Evolutionary conservation across 2,329 filamentous ascomycete species (phyloP).

Genomic region (Calonectria pauciramosa): DNA sequence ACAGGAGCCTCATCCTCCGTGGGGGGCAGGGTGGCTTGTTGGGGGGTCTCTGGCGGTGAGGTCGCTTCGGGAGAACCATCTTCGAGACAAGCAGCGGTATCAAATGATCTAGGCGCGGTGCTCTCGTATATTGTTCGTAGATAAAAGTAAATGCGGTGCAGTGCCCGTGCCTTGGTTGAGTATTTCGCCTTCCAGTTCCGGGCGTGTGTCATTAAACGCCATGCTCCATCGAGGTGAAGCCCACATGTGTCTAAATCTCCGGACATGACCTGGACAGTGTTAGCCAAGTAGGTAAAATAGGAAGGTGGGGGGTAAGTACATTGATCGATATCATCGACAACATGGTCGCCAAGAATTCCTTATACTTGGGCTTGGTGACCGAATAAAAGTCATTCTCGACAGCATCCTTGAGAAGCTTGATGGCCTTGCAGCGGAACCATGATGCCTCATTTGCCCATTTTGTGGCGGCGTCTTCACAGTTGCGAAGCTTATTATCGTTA

Average conservation of each 20-base stretch:
- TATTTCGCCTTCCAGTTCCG: slow-evolving; percentile 35
- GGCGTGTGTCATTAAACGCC: slow-evolving; percentile 36
- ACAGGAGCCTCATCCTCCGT: slow-evolving; percentile 11
- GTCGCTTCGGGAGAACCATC: neutral
- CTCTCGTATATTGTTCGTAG: slow-evolving; percentile 42
- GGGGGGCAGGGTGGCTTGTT: neutral
- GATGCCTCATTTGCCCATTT: slow-evolving; percentile 37
- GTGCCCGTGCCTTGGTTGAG: slow-evolving; percentile 32
- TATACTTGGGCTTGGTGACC: slow-evolving; percentile 40
- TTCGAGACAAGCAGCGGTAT: neutral
- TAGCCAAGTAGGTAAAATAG: neutral
- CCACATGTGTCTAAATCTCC: slow-evolving; percentile 42
- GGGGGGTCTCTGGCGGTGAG: neutral
- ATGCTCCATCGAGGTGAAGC: slow-evolving; percentile 40
- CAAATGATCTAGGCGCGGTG: slow-evolving; percentile 25
- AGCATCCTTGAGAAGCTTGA: slow-evolving; percentile 39
- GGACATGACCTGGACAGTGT: slow-evolving; percentile 39
- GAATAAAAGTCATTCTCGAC: slow-evolving; percentile 39
- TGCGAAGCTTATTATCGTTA: slow-evolving; percentile 34
- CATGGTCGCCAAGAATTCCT: slow-evolving; percentile 46
- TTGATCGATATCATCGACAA: slow-evolving; percentile 47
- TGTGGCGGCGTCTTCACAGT: slow-evolving; percentile 26
- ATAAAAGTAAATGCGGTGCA: slow-evolving; percentile 46
- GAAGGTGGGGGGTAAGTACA: slow-evolving; percentile 9
- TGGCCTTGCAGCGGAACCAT: slow-evolving; percentile 33